Base-by-base conservation (phyloP, 2,329 filamentous ascomycete genomes). In the Aspergillus transmontanensis region DNA sequence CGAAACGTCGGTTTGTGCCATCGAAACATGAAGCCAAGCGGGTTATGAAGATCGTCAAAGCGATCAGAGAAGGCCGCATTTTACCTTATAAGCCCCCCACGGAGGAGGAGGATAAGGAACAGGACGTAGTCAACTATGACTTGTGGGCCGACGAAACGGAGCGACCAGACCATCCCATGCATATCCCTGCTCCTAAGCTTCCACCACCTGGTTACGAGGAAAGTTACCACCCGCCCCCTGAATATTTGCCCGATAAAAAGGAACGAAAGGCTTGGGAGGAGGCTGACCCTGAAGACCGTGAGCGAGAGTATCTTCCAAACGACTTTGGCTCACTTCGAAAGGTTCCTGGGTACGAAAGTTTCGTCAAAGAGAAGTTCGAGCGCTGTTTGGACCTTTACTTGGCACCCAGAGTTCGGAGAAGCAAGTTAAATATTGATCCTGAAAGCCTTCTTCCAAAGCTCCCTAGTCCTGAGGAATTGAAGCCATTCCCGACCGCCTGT, bases 11-110 rank as follows among this genome's bases (percentile, higher is more conserved):
- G 71, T 99, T 98, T 77, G 82, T 99, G 11, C 95, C 96, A 7
- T 98, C 94, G 54, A 98, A 97, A 80, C 93, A 99, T 78, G 95
- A 99, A 79, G 91, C 92, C 36, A 97, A 97, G 83, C 88, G 94
- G 62, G 88, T 99, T 58, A 97, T 97, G 88, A 98, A 99, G 82
- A 89, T 99, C 72, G 95, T 98, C 59, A 93, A 92, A 73, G 95
- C 95, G 43, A 99, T 99, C 70, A 89, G 91, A 68, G 94, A 98
- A 79, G 95, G 96, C 41, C 89, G 93, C 57, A 98, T 99, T 69
- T 82, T 96, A 72, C 96, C 96, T 4, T 96, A 96, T 81, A 93
- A 89, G 75, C 87, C 93, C 4, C 88, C 89, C 0, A 85, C 88
- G 72, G 91, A 92, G 70, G 86, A 89, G 66, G 87, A 94, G 68